Evolutionary conservation across 352 stramenopile species (phyloP), one percentile per base, ranked within the genome.

Genomic region (Globisporangium middletonii): DNA sequence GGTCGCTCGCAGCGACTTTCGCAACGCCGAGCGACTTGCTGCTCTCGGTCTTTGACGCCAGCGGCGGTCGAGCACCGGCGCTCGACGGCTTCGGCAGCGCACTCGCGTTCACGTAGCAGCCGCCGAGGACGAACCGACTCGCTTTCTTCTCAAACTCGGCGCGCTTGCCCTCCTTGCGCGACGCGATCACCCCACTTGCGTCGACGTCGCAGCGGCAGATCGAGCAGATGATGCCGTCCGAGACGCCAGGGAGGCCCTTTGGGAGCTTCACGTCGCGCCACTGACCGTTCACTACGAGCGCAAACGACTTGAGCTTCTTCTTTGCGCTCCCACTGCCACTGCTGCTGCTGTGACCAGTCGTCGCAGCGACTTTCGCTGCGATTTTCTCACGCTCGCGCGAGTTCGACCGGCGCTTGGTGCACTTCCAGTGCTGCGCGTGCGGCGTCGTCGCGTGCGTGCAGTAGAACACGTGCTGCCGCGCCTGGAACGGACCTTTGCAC

Each of bases 401-500:
- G 19, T 53, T 76, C 4, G 73, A 77, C 26, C 61, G 72, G 8
- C 73, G 82, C 62, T 85, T 89, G 2, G 80, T 88, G 51, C 84
- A 94, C 53, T 73, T 77, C 84, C 84, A 94, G 59, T 94, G 84
- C 55, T 89, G 78, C 19, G 76, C 53, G 47, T 94, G 84, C 5
- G 62, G 67, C 23, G 68, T 59, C 5, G 68, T 58, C 26, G 59
- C 51, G 16, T 75, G 64, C 2, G 66, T 63, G 55, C 84, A 94
- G 56, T 91, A 92, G 46, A 94, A 89, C 4, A 92, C 11, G 37
- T 91, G 84, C 49, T 94, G 82, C 2, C 79, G 75, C 46, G 89
- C 68, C 23, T 88, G 74, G 48, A 94, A 90, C 4, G 79, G 82
- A 47, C 82, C 73, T n/a, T 76, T 35, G 57, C 84, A 94, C 55